Evolutionary conservation across 2,329 filamentous ascomycete species (phyloP).

Genomic region (Colletotrichum coccodes): DNA sequence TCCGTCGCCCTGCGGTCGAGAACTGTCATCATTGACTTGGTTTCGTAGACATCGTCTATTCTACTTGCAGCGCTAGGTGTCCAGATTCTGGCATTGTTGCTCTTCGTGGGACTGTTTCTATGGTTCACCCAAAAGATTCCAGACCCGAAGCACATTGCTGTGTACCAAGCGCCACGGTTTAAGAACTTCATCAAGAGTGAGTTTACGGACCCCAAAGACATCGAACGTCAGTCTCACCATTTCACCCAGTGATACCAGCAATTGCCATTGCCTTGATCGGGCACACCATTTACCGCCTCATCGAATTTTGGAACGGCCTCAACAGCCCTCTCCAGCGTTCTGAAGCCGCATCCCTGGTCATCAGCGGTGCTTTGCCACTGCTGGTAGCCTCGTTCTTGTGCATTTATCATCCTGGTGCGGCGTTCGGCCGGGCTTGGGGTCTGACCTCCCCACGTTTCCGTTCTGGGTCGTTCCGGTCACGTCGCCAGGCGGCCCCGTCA

Average conservation of each 20-base stretch:
- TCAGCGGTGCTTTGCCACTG: constrained; percentile 53
- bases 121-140: constrained; percentile 53
- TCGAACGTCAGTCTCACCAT: neutral
- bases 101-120: constrained; percentile 50
- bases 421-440: constrained; percentile 53
- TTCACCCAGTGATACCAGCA: constrained; percentile 47
- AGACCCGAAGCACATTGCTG: constrained; percentile 48
- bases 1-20: neutral
- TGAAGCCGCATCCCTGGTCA: constrained; percentile 48
- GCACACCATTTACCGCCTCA: constrained; percentile 53
- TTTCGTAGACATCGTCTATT: constrained; percentile 48
- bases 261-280: constrained; percentile 49
- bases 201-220: constrained; percentile 21
- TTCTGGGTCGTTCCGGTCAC: constrained; percentile 9
- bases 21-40: neutral
- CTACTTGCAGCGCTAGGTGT: constrained; percentile 56
- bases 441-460: constrained; percentile 46
- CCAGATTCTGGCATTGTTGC: constrained; percentile 51
- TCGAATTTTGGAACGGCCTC: constrained; percentile 50
- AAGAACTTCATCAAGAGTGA: constrained; percentile 56
- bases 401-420: constrained; percentile 48
- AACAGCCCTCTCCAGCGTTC: constrained; percentile 48
- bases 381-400: constrained; percentile 47
- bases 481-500: constrained; percentile 14
- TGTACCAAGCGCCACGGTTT: constrained; percentile 56